Percentiles rank a stretch among this genome's conserved stretches.
Evolutionary conservation across 148 eudicot species (phyloP).

Genomic region (Rhododendron kiyosumense): DNA sequence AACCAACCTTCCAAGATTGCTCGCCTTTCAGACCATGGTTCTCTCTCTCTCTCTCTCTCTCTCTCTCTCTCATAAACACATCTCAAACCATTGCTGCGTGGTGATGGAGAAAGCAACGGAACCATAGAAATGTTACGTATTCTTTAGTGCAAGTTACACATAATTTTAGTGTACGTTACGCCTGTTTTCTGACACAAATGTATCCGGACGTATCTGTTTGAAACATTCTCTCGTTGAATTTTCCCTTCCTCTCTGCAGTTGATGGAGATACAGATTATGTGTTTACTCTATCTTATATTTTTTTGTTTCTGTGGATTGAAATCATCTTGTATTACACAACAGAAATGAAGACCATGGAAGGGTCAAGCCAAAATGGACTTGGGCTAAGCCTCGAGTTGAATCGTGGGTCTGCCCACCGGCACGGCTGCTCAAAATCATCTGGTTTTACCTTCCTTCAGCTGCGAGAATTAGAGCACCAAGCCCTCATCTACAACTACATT

Average conservation of each 20-base stretch:
- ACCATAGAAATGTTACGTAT: no score
- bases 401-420: not conserved
- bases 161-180: no score
- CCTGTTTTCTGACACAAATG: no score
- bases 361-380: not conserved
- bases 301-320: not conserved
- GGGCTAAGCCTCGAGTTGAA: conserved; percentile 3
- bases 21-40: not conserved
- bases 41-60: not conserved
- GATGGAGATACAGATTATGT: not conserved
- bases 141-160: no score
- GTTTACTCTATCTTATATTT: not conserved
- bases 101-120: no score
- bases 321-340: not conserved
- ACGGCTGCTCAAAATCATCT: not conserved
- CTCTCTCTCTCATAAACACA: not conserved
- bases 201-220: not conserved
- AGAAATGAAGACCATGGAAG: not conserved
- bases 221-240: not conserved
- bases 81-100: no score
- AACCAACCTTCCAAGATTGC: conserved; percentile 8
- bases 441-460: conserved; percentile 30
- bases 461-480: conserved; percentile 24
- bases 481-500: conserved; percentile 26
- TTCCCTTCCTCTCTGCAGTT: not conserved